phyloP scores from a whole-genome alignment of 805 yeast genomes.

The Priceomyces castillae region DNA sequence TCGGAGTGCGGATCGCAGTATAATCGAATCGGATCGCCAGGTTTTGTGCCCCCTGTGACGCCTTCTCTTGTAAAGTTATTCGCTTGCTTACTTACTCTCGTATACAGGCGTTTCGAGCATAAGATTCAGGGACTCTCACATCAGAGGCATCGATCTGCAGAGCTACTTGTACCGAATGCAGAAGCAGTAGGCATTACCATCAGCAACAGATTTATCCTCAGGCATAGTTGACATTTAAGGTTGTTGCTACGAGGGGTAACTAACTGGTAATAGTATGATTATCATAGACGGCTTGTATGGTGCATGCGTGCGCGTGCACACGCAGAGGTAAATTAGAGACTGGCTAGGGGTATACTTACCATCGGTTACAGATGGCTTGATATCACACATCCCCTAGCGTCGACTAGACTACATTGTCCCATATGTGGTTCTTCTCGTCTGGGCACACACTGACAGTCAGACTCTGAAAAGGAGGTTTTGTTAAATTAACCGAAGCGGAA shows the following conservation, averaged over 20 bases:
- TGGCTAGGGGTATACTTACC: too few relatives aligned
- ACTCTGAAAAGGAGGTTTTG: too few relatives aligned
- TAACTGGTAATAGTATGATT: background rate
- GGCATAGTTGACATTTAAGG: background rate
- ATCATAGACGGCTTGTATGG: too few relatives aligned
- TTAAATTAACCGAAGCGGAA: too few relatives aligned
- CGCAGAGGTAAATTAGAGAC: background rate
- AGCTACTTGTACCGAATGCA: background rate
- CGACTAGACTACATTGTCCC: too few relatives aligned
- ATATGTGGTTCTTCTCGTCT: too few relatives aligned
- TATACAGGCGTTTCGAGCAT: background rate
- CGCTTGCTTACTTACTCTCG: background rate
- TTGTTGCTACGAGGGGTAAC: background rate
- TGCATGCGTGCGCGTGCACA: background rate
- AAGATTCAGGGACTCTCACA: background rate
- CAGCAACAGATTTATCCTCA: background rate
- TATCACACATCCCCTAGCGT: too few relatives aligned
- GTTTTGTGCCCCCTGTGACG: background rate
- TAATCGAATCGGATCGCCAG: too few relatives aligned
- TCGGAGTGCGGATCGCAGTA: too few relatives aligned
- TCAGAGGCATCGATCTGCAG: background rate
- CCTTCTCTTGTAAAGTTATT: background rate
- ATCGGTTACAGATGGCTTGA: too few relatives aligned
- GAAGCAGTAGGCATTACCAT: background rate
- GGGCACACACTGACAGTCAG: too few relatives aligned